A percentile compares a stretch with the other conserved stretches of the same genome.
These are phyloP conservation scores for Globisporangium iwayamae DNA, from an alignment of 352 stramenopile genomes.

Conservation along the genomic window DNA sequence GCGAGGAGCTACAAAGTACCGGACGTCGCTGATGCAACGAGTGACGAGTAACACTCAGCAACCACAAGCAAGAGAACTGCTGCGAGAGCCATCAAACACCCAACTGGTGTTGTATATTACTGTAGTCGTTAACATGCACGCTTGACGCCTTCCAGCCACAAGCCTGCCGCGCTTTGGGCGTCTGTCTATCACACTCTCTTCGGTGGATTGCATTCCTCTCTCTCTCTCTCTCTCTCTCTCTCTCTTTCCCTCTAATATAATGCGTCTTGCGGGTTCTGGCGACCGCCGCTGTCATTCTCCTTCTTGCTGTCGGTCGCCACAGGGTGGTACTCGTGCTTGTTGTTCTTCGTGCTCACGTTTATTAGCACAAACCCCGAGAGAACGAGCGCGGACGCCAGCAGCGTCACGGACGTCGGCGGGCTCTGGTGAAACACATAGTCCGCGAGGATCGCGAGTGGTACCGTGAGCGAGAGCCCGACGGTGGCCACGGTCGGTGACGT, in stretches of 20 bases:
- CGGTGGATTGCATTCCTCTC: not conserved
- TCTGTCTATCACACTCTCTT: no score
- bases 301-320: constrained; percentile 25
- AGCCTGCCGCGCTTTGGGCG: no score
- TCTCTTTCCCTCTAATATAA: no score
- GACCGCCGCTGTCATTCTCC: constrained; percentile 17
- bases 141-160: no score
- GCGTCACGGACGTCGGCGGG: constrained; percentile 40
- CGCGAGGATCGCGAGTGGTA: constrained; percentile 93
- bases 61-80: no score
- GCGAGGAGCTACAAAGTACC: no score
- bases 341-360: constrained; percentile 51
- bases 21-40: no score
- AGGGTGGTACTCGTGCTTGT: constrained; percentile 54
- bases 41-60: no score
- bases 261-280: constrained; percentile 10
- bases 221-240: not conserved
- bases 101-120: no score
- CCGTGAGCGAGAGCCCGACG: constrained; percentile 95
- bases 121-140: no score
- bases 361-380: constrained; percentile 73
- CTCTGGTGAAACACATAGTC: constrained; percentile 79
- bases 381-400: constrained; percentile 66
- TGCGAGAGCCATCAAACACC: no score
- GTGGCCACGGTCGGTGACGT: constrained; percentile 96